Percentiles rank a stretch among this genome's conserved stretches.
Evolutionary conservation across 345 rosid genomes (phyloP).

Genomic region (Melaleuca quinquenervia): DNA sequence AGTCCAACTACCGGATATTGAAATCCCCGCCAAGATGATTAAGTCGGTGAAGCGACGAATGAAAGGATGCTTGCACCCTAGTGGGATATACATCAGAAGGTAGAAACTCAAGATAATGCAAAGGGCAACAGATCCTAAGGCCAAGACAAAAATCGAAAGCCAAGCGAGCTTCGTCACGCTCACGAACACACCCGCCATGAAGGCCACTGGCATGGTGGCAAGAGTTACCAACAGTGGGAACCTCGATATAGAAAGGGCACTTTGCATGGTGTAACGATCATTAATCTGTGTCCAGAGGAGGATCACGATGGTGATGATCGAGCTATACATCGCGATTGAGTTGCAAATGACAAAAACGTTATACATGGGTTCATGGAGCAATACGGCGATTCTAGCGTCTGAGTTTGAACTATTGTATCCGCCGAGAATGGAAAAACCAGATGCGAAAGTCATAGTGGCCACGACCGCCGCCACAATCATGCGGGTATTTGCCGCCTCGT

Average conservation of each 20-base stretch:
- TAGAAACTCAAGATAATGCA: neutral
- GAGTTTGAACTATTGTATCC: neutral
- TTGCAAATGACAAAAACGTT: neutral
- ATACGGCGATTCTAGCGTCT: neutral
- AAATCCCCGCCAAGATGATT: neutral
- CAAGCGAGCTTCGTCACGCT: neutral
- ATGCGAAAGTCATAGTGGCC: neutral
- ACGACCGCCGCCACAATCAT: neutral
- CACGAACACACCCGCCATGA: neutral
- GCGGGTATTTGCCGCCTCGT: neutral
- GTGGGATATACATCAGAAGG: neutral
- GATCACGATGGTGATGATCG: neutral
- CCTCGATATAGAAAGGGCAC: neutral
- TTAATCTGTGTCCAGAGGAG: neutral
- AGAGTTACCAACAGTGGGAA: neutral
- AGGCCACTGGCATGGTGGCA: neutral
- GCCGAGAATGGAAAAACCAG: neutral
- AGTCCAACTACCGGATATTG: neutral
- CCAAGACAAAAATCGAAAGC: neutral
- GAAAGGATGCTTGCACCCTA: neutral
- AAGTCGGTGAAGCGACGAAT: neutral
- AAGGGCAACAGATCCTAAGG: neutral
- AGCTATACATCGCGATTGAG: neutral
- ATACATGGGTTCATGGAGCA: neutral
- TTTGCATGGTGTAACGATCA: no score